A percentile compares a stretch with the other conserved stretches of the same genome.
Evolutionary conservation across 163 green algal species (phyloP).

Genomic region (Coccomyxa subellipsoidea): DNA sequence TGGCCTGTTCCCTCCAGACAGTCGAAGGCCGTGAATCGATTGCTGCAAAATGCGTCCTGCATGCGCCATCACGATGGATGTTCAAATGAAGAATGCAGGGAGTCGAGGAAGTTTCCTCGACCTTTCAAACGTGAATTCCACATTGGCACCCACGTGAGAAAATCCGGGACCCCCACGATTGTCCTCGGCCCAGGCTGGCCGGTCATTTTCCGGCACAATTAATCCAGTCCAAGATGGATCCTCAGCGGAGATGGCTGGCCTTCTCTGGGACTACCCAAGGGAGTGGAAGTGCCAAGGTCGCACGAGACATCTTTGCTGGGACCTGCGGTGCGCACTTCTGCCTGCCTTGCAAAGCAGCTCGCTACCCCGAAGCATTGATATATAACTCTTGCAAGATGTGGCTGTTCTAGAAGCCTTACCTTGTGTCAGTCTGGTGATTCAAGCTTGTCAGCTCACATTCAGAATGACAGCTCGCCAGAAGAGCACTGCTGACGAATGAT

Average conservation of each 20-base stretch:
- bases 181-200: not conserved
- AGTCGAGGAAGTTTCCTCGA: too few species aligned
- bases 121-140: too few species aligned
- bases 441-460: too few species aligned
- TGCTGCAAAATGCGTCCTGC: not conserved
- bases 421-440: too few species aligned
- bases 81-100: too few species aligned
- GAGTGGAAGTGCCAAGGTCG: not conserved
- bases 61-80: not conserved
- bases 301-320: constrained; percentile 24
- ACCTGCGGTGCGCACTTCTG: constrained; percentile 14
- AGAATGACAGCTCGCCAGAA: too few species aligned
- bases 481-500: too few species aligned
- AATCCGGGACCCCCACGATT: too few species aligned
- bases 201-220: not conserved
- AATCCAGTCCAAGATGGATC: not conserved
- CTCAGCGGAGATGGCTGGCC: not conserved
- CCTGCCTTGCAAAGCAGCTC: too few species aligned
- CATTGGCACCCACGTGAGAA: not conserved
- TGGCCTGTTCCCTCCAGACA: not conserved
- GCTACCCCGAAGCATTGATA: too few species aligned
- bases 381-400: too few species aligned
- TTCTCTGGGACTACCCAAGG: not conserved
- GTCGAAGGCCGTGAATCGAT: not conserved
- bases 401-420: not conserved